Base-by-base conservation (phyloP, 257 asterid genomes). In the Solanum stenotomum region DNA sequence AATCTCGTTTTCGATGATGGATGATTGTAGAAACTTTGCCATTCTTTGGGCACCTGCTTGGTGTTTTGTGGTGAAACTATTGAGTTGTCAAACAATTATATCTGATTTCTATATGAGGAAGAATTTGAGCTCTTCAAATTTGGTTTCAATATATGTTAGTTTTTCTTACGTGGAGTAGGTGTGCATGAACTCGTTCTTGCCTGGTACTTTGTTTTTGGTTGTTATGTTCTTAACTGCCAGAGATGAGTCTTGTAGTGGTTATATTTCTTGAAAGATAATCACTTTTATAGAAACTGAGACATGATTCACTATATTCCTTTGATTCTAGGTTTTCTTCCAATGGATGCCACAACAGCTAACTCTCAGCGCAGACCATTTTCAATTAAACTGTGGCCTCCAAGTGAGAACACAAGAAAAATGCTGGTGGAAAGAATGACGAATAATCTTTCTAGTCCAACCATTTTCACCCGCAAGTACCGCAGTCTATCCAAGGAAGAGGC, bases 371-470 rank as follows among this genome's bases (percentile, higher is more conserved):
- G 91, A 23, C 93, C 95, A 46, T 89, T 92, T 87, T 92, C 96
- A 52, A 94, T 97, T 71, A 97, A 97, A 89, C 96, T 97, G 85
- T 97, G 99, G 99, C 99, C 99, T 40, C 99, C 99, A 35, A 95
- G 98, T 89, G 92, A 92, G 87, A 95, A 90, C 93, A 97, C 99
- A 1, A 91, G 99, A 63, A 91, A 90, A 88, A 93, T 92, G 93
- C 92, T 97, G 40, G 98, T 97, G 52, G 98, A 95, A 72, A 88
- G 98, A 85, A 94, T 96, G 98, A 92, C 92, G 5, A 95, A 93
- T 84, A 97, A 96, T 91, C 98, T 96, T 84, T 93, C 98, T 5
- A 93, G 95, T 37, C 98, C 98, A n/a, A 95, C 98, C 87, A 93
- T 96, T 90, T 96, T 96, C 92, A 95, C 98, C 59, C 93, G 94